Conservation (phyloP, 352 stramenopile species). For the Globisporangium middletonii region DNA sequence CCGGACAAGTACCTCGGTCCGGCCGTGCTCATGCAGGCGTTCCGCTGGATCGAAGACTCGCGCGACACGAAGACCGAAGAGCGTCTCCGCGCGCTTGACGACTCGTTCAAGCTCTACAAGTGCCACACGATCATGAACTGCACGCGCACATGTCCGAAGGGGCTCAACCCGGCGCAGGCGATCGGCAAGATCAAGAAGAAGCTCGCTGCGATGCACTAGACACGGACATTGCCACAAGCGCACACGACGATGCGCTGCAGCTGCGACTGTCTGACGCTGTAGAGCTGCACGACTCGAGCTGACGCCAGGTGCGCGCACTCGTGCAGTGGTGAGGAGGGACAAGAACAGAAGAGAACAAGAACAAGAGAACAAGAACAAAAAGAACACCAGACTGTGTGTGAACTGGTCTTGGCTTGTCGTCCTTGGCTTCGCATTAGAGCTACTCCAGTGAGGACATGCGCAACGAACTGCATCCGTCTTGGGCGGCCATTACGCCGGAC, state of each 20-base stretch:
- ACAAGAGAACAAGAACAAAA: not conserved
- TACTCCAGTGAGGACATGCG: too few relatives aligned
- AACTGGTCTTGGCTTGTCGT: not conserved
- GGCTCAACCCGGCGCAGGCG: slow-evolving; percentile 98
- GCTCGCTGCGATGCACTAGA: slow-evolving; percentile 79
- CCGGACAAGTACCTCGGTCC: slow-evolving; percentile 93
- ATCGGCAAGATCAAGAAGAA: slow-evolving; percentile 99
- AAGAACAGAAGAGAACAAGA: not conserved
- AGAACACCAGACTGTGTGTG: not conserved
- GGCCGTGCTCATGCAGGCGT: slow-evolving; percentile 92
- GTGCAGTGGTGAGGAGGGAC: not conserved
- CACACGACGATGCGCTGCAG: not conserved
- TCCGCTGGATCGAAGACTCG: slow-evolving; percentile 99
- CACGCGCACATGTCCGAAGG: slow-evolving; percentile 99
- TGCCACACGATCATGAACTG: slow-evolving; percentile 99
- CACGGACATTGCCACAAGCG: not conserved
- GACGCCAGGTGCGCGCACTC: too few relatives aligned
- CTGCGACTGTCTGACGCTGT: not conserved
- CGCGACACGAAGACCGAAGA: slow-evolving; percentile 96
- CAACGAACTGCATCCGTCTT: too few relatives aligned
- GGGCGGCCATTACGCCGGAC: too few relatives aligned
- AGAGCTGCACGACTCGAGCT: too few relatives aligned
- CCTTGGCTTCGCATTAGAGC: not conserved
- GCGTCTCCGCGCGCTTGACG: slow-evolving; percentile 93
- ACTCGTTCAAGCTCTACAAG: slow-evolving; percentile 99